Evolutionary conservation across 805 yeast genomes (phyloP), one percentile per base, ranked within the genome.

Genomic region (Teunomyces pallodes): DNA sequence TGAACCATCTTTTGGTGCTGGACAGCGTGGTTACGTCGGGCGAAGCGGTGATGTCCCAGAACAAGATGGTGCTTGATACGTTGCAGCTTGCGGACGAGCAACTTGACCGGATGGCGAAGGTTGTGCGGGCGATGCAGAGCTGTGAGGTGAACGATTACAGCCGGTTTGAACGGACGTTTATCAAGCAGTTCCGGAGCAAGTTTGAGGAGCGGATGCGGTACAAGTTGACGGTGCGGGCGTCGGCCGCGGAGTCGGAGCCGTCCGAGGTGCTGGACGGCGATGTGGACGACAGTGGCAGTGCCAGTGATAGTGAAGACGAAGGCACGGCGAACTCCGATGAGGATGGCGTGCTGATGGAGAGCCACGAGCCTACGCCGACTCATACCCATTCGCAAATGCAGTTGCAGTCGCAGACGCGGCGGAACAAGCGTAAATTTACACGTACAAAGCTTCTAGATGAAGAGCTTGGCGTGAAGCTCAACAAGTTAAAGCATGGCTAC

Each of bases 281-380:
- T 43, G 64, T 54, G 28, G 42, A 42, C 16, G 44, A 44, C 45
- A 52, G 48, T 12, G 57, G 50, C 13, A 58, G 54, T 28, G 58
- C 55, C n/a, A 61, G 65, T 36, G 68, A 62, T 43, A 50, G 60
- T 13, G 69, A 60, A 14, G 64, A 54, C 12, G 51, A 45, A 5
- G 59, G 46, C 9, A 47, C 48, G 8, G 55, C 52, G 31, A 46
- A 53, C 27, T 56, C 62, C 6, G 65, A 61, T 35, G 57, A 54
- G n/a, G 59, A 58, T 38, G 60, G 52, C 3, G 45, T 60, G 12
- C 57, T 62, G 10, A 53, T 59, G 56, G 65, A 59, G 20, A 60
- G 66, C 48, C 20, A 17, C 5, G 20, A 17, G 20, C 20, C 20
- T 17, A 17, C 5, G 3, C 20, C 20, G 20, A 17, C 20, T 17